Evolutionary conservation across 1,139 yeast genomes (phyloP).

Genomic region (Lodderomyces oxycetoniae): DNA sequence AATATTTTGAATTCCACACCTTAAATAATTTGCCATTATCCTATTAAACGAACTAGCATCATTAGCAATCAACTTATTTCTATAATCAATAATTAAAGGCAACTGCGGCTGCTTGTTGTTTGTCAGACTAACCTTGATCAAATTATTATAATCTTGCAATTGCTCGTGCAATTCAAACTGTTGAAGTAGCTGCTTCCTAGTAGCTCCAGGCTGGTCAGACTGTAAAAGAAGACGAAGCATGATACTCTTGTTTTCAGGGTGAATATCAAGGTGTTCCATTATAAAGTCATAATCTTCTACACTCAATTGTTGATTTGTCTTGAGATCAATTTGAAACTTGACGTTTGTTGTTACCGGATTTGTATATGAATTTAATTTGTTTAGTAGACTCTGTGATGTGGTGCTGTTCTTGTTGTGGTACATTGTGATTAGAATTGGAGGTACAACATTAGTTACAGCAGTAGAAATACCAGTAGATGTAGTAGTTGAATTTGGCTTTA

Average conservation of each 20-base stretch:
- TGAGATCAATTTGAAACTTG: conserved; percentile 25
- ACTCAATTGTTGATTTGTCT: conserved; percentile 23
- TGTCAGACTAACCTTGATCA: conserved; percentile 13
- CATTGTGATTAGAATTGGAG: conserved; percentile 14
- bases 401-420: conserved; percentile 29
- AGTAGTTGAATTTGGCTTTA: conserved; percentile 1
- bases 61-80: conserved; percentile 47
- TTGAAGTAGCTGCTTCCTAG: conserved; percentile 3
- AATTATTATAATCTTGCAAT: conserved; percentile 8
- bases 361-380: conserved; percentile 19
- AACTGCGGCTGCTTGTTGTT: not conserved
- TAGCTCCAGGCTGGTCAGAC: not conserved
- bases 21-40: conserved; percentile 39
- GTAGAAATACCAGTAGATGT: not conserved
- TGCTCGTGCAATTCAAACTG: conserved; percentile 12
- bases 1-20: conserved; percentile 35
- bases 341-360: not conserved
- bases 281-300: conserved; percentile 32
- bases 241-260: conserved; percentile 39
- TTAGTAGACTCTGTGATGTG: conserved; percentile 25
- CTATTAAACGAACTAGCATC: conserved; percentile 41
- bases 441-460: not conserved
- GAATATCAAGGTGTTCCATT: conserved; percentile 34
- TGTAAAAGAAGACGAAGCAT: conserved; percentile 19
- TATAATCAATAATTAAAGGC: conserved; percentile 55